Conservation (phyloP, 345 rosid species). For the Salix koriyanagi region DNA sequence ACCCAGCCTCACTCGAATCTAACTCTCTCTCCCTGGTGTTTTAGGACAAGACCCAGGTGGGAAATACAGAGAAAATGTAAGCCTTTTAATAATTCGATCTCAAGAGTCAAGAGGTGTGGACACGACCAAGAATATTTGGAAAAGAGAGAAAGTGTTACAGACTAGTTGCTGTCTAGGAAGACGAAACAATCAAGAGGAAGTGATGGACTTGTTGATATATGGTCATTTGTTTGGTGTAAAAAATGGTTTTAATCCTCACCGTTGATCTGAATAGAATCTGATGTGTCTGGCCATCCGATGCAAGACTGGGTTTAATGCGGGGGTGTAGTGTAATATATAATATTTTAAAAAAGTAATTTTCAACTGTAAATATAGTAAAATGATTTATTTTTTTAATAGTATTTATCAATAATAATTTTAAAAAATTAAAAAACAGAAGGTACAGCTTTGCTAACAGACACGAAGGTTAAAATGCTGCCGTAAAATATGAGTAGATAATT, state of each 20-base stretch:
- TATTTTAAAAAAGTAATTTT: no score
- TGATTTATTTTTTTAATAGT: no score
- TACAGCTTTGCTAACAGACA: no score
- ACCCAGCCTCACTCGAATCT: not conserved
- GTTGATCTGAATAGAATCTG: not conserved
- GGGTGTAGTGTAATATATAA: no score
- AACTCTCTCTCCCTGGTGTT: not conserved
- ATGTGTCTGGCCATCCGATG: not conserved
- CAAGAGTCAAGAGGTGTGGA: not conserved
- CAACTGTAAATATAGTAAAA: no score
- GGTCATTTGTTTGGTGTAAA: not conserved
- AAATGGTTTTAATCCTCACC: not conserved
- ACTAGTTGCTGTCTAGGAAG: not conserved
- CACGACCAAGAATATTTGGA: not conserved
- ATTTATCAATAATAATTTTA: no score
- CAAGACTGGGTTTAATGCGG: not conserved
- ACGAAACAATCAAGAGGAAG: not conserved
- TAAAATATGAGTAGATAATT: no score
- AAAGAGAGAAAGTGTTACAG: not conserved
- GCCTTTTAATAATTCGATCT: not conserved
- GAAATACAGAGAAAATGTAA: not conserved
- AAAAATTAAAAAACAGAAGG: no score
- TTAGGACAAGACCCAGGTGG: slow-evolving; percentile 11
- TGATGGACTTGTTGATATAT: not conserved
- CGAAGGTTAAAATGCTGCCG: no score